Evolutionary conservation across 1,139 yeast species (phyloP), one percentile per base, ranked within the genome.

Genomic region (Debaryomyces nepalensis): DNA sequence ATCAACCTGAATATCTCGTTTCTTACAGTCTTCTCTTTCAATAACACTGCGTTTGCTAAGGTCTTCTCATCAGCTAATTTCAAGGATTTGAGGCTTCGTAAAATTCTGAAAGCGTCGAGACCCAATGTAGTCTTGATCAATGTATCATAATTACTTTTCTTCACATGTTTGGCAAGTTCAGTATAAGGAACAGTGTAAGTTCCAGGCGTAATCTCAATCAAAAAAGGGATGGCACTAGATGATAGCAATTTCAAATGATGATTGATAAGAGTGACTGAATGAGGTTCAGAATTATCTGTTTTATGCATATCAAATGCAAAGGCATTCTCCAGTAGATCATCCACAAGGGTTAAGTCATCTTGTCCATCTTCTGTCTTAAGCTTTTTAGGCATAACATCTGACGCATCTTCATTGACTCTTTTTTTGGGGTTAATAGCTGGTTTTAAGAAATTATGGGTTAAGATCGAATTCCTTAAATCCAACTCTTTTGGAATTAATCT

Each of bases 11-110:
- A 76, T 29, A 84, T 62, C 41, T 82, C 79, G 34, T 79, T 81
- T 47, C 97, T 75, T 6, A 90, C 88, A 23, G 84, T 86, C 48
- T 81, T 81, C 44, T 88, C 95, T 51, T 81, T 87, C 62, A 91
- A 73, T 42, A 93, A 66, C 1, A 93, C 95, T 12, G 81, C 67
- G 39, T 86, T 83, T 31, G 91, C 79, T 42, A 91, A 76, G n/a
- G 84, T 74, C 57, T 90, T 89, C 58, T 93, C 98, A 48, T 95
- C 96, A 3, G 85, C 86, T 45, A 89, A 71, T 51, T 82, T 82
- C 54, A 82, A 75, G 5, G 77, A 76, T 49, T 84, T 75, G 34
- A 88, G 73, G 51, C 93, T 82, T 50, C 91, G 75, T 47, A 88
- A 68, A 6, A 88, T 70, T 41, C 95, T 73, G 46, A 68, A 64